phyloP scores from a whole-genome alignment of 1,284 basidiomycete species.

The Chalciporus sp. region DNA sequence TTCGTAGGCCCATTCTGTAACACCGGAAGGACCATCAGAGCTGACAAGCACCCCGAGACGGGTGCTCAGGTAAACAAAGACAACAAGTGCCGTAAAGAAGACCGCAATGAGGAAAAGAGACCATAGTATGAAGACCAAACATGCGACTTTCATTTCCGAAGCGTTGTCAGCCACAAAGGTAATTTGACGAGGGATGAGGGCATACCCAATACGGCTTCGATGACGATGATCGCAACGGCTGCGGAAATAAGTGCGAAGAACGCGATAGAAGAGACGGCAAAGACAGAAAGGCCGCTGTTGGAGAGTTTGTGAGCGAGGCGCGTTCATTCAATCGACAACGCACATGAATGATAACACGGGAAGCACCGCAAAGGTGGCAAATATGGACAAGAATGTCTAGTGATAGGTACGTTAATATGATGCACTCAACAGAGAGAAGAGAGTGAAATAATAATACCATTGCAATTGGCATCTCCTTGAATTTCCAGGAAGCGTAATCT shows the following conservation, averaged over 20 bases:
- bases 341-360: conserved; percentile 40
- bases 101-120: conserved; percentile 26
- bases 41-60: conserved; percentile 37
- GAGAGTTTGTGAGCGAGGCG: neutral
- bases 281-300: conserved; percentile 35
- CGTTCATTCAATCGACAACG: conserved; percentile 9
- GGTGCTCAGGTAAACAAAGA: conserved; percentile 37
- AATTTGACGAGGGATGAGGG: neutral
- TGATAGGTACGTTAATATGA: conserved; percentile 6
- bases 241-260: conserved; percentile 33
- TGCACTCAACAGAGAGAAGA: neutral
- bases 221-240: conserved; percentile 15
- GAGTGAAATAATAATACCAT: conserved; percentile 23
- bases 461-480: conserved; percentile 26
- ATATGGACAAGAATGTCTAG: conserved; percentile 37
- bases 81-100: conserved; percentile 27
- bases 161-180: conserved; percentile 1
- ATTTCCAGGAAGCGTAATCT: conserved; percentile 16
- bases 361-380: conserved; percentile 32
- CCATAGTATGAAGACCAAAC: conserved; percentile 29
- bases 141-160: conserved; percentile 14
- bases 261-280: conserved; percentile 29
- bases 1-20: conserved; percentile 41
- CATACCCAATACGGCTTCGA: conserved; percentile 30
- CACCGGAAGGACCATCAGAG: conserved; percentile 37